Evolutionary conservation across 2,329 filamentous ascomycete species (phyloP), one percentile per base, ranked within the genome.

Genomic region (Fusarium begoniae): DNA sequence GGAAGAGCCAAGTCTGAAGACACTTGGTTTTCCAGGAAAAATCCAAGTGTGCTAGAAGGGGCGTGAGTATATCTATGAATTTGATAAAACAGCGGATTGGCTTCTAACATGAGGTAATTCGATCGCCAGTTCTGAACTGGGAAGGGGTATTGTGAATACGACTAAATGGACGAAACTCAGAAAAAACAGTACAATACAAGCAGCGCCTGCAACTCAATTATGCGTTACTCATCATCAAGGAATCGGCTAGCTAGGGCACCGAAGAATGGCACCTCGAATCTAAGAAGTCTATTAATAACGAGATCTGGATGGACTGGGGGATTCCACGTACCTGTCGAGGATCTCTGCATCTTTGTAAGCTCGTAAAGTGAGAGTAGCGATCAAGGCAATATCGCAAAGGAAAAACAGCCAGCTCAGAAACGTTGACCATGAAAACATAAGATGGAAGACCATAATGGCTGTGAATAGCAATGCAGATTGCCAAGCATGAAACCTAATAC

Each of bases 401-500:
- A 98, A 91, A 59, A 99, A 84, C 26, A 96, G 81, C 93, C 94
- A 98, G 70, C 93, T 95, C 5, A 98, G 85, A 63, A 97, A 91
- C 4, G 86, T 88, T 30, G 94, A 96, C 93, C 94, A 98, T 18
- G 91, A 92, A 82, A 98, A 92, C 47, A 98, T 84, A 43, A 98
- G 87, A 80, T 98, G 96, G 30, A 98, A 76, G 58, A 97, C 83
- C 82, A 95, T 90, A 66, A 90, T 79, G 55, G 89, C 89, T 2
- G 93, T 92, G 82, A 98, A 98, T 7, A 97, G 83, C 78, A 98
- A 86, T 73, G 92, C 92, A 12, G 93, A 94, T 84, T 99, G 96
- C 96, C 96, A 99, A 13, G 96, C 96, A 82, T 99, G 96, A 77
- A 98, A 98, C 73, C 94, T 96, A 75, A n/a, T 24, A 20, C 24